Conservation (phyloP, 2,329 filamentous ascomycete species). For the Spiromastix sp. region DNA sequence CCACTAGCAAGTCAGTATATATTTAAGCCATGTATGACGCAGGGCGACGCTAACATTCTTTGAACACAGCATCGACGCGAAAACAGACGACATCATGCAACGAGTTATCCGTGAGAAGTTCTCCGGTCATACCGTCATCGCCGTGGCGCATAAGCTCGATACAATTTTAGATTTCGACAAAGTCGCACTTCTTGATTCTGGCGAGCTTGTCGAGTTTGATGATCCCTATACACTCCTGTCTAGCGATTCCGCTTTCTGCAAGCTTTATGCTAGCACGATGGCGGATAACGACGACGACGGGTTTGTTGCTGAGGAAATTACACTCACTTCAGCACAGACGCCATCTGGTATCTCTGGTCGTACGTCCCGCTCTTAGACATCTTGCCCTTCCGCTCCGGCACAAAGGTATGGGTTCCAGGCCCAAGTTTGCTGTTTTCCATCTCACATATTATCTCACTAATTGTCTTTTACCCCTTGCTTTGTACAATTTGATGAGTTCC, state of each 20-base stretch:
- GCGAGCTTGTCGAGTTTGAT: slow-evolving; percentile 25
- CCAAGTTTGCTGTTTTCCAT: too few relatives aligned
- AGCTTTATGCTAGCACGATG: slow-evolving; percentile 20
- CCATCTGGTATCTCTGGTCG: too few relatives aligned
- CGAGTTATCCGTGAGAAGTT: slow-evolving; percentile 45
- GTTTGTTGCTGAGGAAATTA: too few relatives aligned
- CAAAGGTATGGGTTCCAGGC: too few relatives aligned
- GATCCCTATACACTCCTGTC: slow-evolving; percentile 23
- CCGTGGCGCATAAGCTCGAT: slow-evolving; percentile 47
- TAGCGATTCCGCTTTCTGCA: slow-evolving; percentile 26
- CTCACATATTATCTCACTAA: too few relatives aligned
- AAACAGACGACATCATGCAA: slow-evolving; percentile 49
- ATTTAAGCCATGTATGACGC: not conserved
- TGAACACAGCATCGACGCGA: slow-evolving; percentile 41
- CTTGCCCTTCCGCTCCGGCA: too few relatives aligned
- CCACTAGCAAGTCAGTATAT: slow-evolving; percentile 33
- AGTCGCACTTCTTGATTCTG: slow-evolving; percentile 26
- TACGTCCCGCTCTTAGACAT: too few relatives aligned
- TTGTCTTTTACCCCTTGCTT: too few relatives aligned
- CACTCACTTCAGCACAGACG: too few relatives aligned
- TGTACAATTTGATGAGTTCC: too few relatives aligned
- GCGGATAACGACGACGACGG: too few relatives aligned
- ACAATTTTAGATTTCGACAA: slow-evolving; percentile 32
- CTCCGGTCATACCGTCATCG: slow-evolving; percentile 47
- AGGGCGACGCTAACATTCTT: not conserved